Base-by-base conservation (phyloP, 2,329 filamentous ascomycete species). In the Colletotrichum phormii region DNA sequence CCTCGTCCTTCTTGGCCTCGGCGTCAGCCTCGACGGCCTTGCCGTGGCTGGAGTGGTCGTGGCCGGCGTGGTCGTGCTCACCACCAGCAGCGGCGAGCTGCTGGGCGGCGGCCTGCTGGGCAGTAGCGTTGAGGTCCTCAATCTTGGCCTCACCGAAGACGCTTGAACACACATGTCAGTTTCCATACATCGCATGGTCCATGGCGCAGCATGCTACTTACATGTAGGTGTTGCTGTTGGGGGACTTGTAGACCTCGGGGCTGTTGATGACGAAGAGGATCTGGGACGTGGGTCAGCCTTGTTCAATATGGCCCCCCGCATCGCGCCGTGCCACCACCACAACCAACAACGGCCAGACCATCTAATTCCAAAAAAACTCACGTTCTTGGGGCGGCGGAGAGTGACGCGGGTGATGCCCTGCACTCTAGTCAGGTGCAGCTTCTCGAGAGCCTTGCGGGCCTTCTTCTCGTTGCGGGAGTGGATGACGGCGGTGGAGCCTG, bases 381-480 rank as follows among this genome's bases (percentile, higher is more conserved):
- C 96, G 89, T 98, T 98, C 92, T 99, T 99, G 81, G 97, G 97
- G 86, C 97, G 91, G 87, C 97, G 94, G 82, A 99, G 92, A 78
- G 97, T 99, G 81, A 99, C 97, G 83, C 97, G 93, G 81, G 97
- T 99, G 87, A 99, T 99, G 84, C 97, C 97, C 82, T 94, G 93
- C 79, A 99, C 93, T 82, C 96, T 95, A 90, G 95, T 97, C 84
- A 99, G 89, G 84, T 97, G 95, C 83, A 98, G 92, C 92, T 99
- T 99, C 86, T 95, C 94, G 84, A 99, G 97, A 82, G 95, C 95
- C 92, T 99, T 99, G 88, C 97, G 93, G 81, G 97, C 97, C 93
- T 99, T 99, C 94, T 99, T 99, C 93, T 99, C 97, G 89, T 98
- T 98, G 86, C 97, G 95, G 83, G 95, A 98, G 91, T 98, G 96